Evolutionary conservation across 352 stramenopile genomes (phyloP), one percentile per base, ranked within the genome.

Genomic region (Phytophthora rubi): DNA sequence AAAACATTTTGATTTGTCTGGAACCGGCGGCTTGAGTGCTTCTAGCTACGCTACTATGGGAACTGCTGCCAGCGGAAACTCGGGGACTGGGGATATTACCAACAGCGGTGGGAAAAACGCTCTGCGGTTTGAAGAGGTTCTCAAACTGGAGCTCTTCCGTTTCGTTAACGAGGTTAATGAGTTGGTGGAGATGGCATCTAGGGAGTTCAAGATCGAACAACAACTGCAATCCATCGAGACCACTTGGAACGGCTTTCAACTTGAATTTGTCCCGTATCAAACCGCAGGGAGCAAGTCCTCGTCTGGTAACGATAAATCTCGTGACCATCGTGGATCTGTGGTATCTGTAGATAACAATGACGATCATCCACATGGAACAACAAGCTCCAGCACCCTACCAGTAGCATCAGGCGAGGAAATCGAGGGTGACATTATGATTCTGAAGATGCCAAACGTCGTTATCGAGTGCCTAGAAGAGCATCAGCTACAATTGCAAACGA

Each of bases 141-240:
- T 98, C 44, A 81, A 84, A 47, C 80, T 98, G n/a, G 91, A 98
- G 45, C 80, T 98, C 33, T 90, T 98, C 67, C 82, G 83, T 6
- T 94, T 97, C 61, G 94, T 98, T 21, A 96, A 96, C 55, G 92
- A 98, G 68, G 94, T 99, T 39, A 94, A 97, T 65, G 95, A 98
- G 53, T 84, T 98, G 21, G 92, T 98, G 2, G 95, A 98, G 73
- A 97, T 98, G 62, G 96, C 95, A 54, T 92, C 84, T 15, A 97
- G 98, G n/a, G 96, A 99, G 59, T 97, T 98, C 60, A 99, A 99
- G 77, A 99, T 99, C 62, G 96, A 99, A 67, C 97, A 98, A 65
- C 96, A 98, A 54, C 77, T 99, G n/a, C 82, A 77, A 3, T 80
- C 96, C 15, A 98, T 99, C 56, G 93, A 98, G 75, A 84, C 67